Evolutionary conservation across 257 asterid genomes (phyloP).

Genomic region (Gentiana macrophylla): DNA sequence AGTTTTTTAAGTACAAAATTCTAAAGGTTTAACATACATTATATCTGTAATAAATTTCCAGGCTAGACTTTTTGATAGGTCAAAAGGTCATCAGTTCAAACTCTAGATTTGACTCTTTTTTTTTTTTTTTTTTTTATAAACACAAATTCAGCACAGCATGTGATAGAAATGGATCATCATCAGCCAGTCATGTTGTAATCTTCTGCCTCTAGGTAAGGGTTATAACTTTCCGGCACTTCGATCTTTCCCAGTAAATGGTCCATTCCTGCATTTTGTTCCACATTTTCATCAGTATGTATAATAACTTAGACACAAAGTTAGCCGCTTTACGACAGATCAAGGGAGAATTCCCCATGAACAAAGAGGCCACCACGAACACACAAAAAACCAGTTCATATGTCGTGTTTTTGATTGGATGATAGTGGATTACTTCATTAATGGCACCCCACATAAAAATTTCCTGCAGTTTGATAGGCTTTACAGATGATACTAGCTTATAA

Average conservation of each 20-base stretch:
- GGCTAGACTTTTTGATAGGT: background rate
- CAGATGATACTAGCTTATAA: too few species aligned
- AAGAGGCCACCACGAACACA: too few species aligned
- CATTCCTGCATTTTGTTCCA: slow-evolving; percentile 32
- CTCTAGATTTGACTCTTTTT: background rate
- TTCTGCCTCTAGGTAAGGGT: slow-evolving; percentile 37
- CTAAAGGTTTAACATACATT: background rate
- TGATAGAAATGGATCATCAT: slow-evolving; percentile 1
- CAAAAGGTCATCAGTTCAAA: slow-evolving; percentile 3
- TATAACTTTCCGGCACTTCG: slow-evolving; percentile 43
- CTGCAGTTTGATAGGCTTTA: too few species aligned
- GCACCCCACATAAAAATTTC: too few species aligned
- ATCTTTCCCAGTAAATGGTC: slow-evolving; percentile 41
- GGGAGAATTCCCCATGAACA: too few species aligned
- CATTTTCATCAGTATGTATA: too few species aligned
- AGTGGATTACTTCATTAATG: too few species aligned
- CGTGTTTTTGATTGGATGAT: too few species aligned
- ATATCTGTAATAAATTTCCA: slow-evolving; percentile 5
- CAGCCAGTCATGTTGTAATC: slow-evolving; percentile 41
- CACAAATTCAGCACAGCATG: slow-evolving; percentile 1
- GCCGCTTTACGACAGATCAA: too few species aligned
- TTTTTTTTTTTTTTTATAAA: slow-evolving; percentile 6
- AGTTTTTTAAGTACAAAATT: background rate
- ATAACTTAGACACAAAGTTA: too few species aligned
- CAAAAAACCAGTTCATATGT: too few species aligned